Base-by-base conservation (phyloP, 371 early-diverging fungal genomes). In the Mucor irregularis region DNA sequence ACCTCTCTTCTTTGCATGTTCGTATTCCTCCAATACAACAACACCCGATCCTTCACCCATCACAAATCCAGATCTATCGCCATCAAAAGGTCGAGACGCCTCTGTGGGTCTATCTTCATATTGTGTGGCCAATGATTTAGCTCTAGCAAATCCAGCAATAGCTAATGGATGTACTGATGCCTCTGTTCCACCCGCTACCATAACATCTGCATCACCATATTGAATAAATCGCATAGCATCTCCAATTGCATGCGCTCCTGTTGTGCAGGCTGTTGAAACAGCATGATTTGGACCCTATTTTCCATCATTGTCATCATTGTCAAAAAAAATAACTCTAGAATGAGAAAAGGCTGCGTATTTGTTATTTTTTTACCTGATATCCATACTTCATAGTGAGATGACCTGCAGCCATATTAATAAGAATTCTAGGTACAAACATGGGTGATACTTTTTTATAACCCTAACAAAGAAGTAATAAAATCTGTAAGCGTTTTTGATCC, bases 121-220 rank as follows among this genome's bases (percentile, higher is more conserved):
- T 1, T 69, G 69, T 1, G 92, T 82, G 2, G 89, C 88, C 30
- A 97, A 76, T 6, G 95, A 90, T 61, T 92, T 91, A 11, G 94
- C 90, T 48, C 91, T 87, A 42, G 88, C 87, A 73, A 97, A 97
- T 4, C 98, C 98, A 13, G 94, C 91, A 43, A 97, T 75, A 4
- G 93, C 81, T 13, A 97, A 72, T 5, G 95, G 95, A 51, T 90
- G 87, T 16, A 97, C 74, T 28, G 88, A 80, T 0, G 95, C 84
- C 66, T 97, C 98, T 2, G 92, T 74, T 2, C 93, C 96, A n/a
- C 98, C 98, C 0, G 96, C 97, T 5, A 97, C 71, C 93, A 97
- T 95, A 3, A 97, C 94, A 66, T 95, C 93, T 3, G 96, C 96
- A 61, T 97, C 97, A 13, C 92, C 93, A 56, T 74, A 90, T 50